phyloP scores from a whole-genome alignment of 2,329 filamentous ascomycete genomes.

The Pleurostoma richardsiae region DNA sequence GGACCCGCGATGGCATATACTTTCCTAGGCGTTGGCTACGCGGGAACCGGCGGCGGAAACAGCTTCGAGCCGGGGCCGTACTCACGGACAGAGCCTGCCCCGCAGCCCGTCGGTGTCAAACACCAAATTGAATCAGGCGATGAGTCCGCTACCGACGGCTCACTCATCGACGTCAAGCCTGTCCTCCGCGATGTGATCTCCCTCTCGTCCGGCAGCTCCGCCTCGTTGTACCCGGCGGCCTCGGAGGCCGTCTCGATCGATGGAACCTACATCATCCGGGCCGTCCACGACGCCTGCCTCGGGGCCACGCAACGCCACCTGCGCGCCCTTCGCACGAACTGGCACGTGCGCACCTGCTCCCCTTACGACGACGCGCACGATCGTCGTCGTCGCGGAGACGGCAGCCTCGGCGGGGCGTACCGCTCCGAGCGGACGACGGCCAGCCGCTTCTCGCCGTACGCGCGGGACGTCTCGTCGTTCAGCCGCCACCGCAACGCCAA shows the following conservation, averaged over 20 bases:
- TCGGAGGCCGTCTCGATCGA: neutral
- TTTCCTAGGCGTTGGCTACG: neutral
- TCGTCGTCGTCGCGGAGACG: too few species aligned
- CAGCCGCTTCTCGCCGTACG: too few species aligned
- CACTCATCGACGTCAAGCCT: neutral
- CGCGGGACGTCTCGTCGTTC: too few species aligned
- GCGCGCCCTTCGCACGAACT: slow-evolving; percentile 10
- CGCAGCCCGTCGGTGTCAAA: neutral
- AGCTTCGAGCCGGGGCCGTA: neutral
- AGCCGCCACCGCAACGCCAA: neutral
- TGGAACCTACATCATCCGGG: neutral
- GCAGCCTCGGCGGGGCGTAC: neutral
- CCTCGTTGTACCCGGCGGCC: neutral
- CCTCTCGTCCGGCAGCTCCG: neutral
- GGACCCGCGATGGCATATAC: neutral
- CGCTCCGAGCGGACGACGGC: neutral
- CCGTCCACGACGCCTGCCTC: slow-evolving; percentile 16
- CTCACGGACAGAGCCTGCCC: neutral
- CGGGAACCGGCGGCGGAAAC: neutral
- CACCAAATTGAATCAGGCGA: neutral
- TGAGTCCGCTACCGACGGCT: neutral
- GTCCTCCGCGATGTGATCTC: neutral
- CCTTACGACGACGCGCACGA: neutral
- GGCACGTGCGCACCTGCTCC: slow-evolving; percentile 10
- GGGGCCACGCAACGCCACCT: slow-evolving; percentile 15